Conservation (phyloP, 169 alveolate genomes). For the Plasmodium malariae region DNA sequence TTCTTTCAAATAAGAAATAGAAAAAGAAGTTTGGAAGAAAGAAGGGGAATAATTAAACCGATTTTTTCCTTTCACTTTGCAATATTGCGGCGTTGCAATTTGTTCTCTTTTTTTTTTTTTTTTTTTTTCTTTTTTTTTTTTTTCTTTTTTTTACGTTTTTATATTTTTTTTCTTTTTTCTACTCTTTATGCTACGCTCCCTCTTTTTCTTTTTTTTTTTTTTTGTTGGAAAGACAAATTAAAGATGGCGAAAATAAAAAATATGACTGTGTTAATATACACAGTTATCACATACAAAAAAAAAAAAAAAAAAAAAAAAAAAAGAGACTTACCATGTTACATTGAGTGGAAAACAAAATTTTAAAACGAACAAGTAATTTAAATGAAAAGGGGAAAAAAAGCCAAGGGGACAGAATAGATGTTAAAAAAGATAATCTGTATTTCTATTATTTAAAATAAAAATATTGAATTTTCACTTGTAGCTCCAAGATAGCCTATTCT, state of each 20-base stretch:
- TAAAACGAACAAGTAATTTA: too few species aligned
- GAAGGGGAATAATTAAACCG: too few species aligned
- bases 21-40: too few species aligned
- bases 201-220: not conserved
- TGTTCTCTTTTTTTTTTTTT: not conserved
- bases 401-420: not conserved
- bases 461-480: conserved; percentile 24
- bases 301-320: not conserved
- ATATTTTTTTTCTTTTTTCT: not conserved
- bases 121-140: not conserved
- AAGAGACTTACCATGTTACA: too few species aligned
- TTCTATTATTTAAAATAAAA: conserved; percentile 20
- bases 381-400: not conserved
- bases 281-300: not conserved
- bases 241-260: conserved; percentile 7
- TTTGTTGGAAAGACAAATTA: conserved; percentile 23
- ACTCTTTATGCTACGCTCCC: not conserved
- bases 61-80: too few species aligned
- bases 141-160: not conserved
- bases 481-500: conserved; percentile 44
- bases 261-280: not conserved
- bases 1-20: too few species aligned
- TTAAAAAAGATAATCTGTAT: not conserved
- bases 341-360: too few species aligned
- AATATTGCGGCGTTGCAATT: too few species aligned